A percentile compares a stretch with the other conserved stretches of the same genome.
Conservation (phyloP, 2,329 filamentous ascomycete genomes). For the Lomentospora prolificans region DNA sequence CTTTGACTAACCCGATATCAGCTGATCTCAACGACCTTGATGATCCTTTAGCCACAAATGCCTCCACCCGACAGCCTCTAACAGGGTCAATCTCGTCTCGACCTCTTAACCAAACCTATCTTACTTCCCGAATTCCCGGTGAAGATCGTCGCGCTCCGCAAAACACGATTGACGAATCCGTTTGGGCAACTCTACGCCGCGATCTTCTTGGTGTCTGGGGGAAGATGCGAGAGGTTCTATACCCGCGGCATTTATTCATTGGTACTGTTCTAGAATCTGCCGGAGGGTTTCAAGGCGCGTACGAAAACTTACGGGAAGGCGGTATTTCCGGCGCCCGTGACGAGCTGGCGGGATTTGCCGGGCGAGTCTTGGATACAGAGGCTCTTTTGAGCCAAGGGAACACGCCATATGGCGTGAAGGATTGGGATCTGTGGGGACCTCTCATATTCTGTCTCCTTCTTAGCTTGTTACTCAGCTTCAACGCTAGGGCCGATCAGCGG, state of each 20-base stretch:
- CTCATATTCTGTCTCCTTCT: conserved; percentile 87
- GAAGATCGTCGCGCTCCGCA: conserved; percentile 83
- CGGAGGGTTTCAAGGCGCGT: conserved; percentile 47
- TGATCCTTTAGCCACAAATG: conserved; percentile 55
- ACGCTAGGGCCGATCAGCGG: conserved; percentile 69
- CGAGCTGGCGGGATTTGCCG: conserved; percentile 51
- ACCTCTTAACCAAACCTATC: conserved; percentile 63
- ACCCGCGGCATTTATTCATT: conserved; percentile 82
- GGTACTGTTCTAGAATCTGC: conserved; percentile 53
- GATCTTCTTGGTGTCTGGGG: conserved; percentile 91
- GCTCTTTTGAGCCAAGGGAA: conserved; percentile 47
- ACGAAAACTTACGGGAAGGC: conserved; percentile 49
- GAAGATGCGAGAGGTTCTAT: conserved; percentile 96
- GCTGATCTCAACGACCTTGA: conserved; percentile 89
- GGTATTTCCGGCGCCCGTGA: conserved; percentile 51
- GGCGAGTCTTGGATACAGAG: conserved; percentile 55
- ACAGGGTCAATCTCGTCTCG: conserved; percentile 69
- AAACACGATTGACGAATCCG: conserved; percentile 93
- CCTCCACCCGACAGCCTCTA: conserved; percentile 66
- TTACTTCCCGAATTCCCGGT: conserved; percentile 82
- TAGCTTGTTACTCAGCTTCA: conserved; percentile 77
- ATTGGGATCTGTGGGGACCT: conserved; percentile 98
- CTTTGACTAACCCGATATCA: conserved; percentile 23
- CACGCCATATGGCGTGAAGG: conserved; percentile 83
- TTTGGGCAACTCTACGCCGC: conserved; percentile 93